These are phyloP conservation scores for Cladobotryum mycophilum DNA, from an alignment of 2,329 filamentous ascomycete species.

Conservation along the genomic window DNA sequence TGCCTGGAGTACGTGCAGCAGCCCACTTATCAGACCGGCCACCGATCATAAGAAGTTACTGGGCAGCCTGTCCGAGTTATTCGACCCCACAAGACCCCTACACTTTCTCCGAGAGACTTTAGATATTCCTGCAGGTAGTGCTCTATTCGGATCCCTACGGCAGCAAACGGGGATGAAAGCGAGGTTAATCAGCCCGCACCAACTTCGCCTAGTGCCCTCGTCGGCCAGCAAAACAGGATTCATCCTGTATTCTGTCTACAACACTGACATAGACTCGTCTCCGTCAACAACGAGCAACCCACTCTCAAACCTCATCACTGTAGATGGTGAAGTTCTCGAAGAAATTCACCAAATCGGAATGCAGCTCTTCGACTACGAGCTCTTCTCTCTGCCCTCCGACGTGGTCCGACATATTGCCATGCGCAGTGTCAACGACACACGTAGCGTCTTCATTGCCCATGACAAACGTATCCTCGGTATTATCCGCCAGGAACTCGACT, in stretches of 20 bases:
- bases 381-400: constrained; percentile 24
- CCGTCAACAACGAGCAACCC: neutral
- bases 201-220: no score
- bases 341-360: constrained; percentile 32
- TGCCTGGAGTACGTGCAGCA: constrained; percentile 10
- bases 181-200: no score
- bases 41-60: no score
- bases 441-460: constrained; percentile 34
- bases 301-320: constrained; percentile 7
- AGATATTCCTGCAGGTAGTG: no score
- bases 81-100: no score
- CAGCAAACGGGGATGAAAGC: no score
- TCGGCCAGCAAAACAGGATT: constrained; percentile 16
- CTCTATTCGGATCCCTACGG: no score
- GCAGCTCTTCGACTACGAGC: constrained; percentile 34
- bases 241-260: constrained; percentile 24
- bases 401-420: constrained; percentile 30
- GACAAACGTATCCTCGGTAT: constrained; percentile 39
- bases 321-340: constrained; percentile 23
- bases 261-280: constrained; percentile 4
- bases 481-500: constrained; percentile 28
- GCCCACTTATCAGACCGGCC: constrained; percentile 12
- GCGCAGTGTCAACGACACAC: constrained; percentile 35
- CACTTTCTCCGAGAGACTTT: no score
- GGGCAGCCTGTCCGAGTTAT: no score